phyloP scores from a whole-genome alignment of 75 land plant species.

The Sequoiadendron giganteum region DNA sequence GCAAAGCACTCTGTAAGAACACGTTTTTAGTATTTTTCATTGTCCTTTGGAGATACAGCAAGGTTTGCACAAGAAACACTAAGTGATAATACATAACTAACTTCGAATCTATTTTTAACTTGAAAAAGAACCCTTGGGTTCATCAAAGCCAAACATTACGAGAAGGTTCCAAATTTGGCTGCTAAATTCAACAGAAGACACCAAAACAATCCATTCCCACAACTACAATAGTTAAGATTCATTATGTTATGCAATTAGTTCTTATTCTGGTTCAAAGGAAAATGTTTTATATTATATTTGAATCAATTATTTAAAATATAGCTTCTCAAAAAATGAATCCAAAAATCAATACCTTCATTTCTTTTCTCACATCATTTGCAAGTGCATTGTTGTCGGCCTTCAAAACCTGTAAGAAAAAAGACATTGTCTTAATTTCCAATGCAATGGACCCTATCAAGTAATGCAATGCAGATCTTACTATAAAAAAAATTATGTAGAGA shows the following conservation, averaged over 20 bases:
- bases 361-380: slow-evolving; percentile 96
- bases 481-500: not conserved
- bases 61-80: not conserved
- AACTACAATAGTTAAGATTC: not conserved
- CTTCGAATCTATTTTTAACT: not conserved
- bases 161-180: not conserved
- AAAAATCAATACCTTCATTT: slow-evolving; percentile 72
- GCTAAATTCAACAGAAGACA: not conserved
- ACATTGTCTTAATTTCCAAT: not conserved
- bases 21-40: not conserved
- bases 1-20: not conserved
- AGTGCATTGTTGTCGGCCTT: slow-evolving; percentile 90
- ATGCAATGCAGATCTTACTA: not conserved
- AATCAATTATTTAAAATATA: not conserved
- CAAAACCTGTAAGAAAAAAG: slow-evolving; percentile 57
- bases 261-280: not conserved
- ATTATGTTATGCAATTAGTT: not conserved
- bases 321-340: not conserved
- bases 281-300: not conserved
- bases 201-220: not conserved
- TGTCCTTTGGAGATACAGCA: not conserved
- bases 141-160: not conserved
- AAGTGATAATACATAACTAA: too few relatives aligned
- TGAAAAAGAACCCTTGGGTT: not conserved
- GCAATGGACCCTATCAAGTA: not conserved